Evolutionary conservation across 768 basidiomycete genomes (phyloP).

Genomic region (Mycena latifolia): DNA sequence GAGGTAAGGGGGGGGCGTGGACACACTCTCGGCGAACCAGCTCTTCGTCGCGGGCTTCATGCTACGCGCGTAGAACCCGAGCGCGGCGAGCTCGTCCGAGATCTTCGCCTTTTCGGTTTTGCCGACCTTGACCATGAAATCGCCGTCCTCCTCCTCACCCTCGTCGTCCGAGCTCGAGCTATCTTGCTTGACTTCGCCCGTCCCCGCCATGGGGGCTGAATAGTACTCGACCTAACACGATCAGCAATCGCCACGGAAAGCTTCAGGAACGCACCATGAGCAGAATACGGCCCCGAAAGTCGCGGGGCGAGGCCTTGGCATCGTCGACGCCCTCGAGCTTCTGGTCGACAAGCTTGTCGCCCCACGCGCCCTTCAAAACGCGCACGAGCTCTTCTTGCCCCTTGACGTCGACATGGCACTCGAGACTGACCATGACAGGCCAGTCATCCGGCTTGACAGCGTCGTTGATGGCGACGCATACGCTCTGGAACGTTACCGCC

Average conservation of each 20-base stretch:
- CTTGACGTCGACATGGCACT: slow-evolving; percentile 68
- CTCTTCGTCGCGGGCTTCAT: slow-evolving; percentile 66
- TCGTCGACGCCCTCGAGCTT: slow-evolving; percentile 53
- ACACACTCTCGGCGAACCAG: slow-evolving; percentile 59
- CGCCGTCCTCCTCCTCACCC: slow-evolving; percentile 43
- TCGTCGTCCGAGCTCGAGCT: slow-evolving; percentile 41
- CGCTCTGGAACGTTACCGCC: slow-evolving; percentile 62
- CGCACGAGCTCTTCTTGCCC: slow-evolving; percentile 67
- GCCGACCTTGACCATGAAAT: slow-evolving; percentile 29
- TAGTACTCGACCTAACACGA: slow-evolving; percentile 66
- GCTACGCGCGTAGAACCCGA: slow-evolving; percentile 73
- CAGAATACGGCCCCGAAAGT: slow-evolving; percentile 66
- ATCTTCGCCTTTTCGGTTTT: slow-evolving; percentile 48
- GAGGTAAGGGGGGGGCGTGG: not conserved
- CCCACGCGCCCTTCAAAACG: slow-evolving; percentile 65
- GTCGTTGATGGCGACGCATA: slow-evolving; percentile 65
- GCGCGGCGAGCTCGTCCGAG: slow-evolving; percentile 62
- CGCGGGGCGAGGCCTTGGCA: slow-evolving; percentile 54
- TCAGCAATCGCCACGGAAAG: not conserved
- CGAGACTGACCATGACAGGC: slow-evolving; percentile 72
- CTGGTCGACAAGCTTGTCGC: slow-evolving; percentile 60
- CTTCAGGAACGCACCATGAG: slow-evolving; percentile 60
- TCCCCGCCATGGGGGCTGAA: slow-evolving; percentile 44
- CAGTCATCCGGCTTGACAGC: slow-evolving; percentile 57
- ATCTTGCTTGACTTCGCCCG: slow-evolving; percentile 37